Percentiles rank a stretch among this genome's conserved stretches.
Conservation (phyloP, 805 yeast species). For the Myxozyma vanderwaltii region DNA sequence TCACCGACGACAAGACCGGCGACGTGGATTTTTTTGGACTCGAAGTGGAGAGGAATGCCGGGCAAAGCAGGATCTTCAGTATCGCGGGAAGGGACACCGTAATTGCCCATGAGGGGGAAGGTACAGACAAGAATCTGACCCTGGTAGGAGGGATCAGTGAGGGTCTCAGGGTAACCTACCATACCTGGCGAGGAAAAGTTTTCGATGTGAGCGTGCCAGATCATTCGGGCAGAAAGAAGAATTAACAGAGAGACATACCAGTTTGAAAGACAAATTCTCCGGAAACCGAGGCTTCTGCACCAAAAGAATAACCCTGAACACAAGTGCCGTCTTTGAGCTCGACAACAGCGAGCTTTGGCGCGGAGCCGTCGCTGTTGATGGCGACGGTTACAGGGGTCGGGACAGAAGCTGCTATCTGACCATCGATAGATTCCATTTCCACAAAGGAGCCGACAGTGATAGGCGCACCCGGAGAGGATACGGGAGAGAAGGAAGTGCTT, state of each 20-base stretch:
- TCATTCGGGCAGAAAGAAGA: not conserved
- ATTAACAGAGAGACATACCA: slow-evolving; percentile 46
- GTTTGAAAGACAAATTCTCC: slow-evolving; percentile 99
- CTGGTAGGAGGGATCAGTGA: slow-evolving; percentile 97
- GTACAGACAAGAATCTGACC: slow-evolving; percentile 97
- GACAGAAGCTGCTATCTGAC: slow-evolving; percentile 1
- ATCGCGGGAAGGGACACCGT: slow-evolving; percentile 95
- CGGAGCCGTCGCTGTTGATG: slow-evolving; percentile 20
- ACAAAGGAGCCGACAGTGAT: slow-evolving; percentile 2
- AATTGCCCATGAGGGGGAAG: slow-evolving; percentile 96
- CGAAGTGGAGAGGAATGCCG: slow-evolving; percentile 86
- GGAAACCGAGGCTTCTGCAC: slow-evolving; percentile 86
- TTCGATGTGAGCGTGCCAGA: slow-evolving; percentile 2
- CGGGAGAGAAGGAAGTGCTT: slow-evolving; percentile 12
- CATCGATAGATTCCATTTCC: slow-evolving; percentile 11
- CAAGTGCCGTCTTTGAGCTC: slow-evolving; percentile 73
- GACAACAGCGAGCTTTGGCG: slow-evolving; percentile 28
- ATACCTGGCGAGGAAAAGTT: slow-evolving; percentile 43
- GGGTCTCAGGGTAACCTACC: slow-evolving; percentile 97
- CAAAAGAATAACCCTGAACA: slow-evolving; percentile 91
- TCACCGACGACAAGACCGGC: slow-evolving; percentile 97
- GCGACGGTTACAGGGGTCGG: slow-evolving; percentile 32
- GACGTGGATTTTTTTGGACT: slow-evolving; percentile 87
- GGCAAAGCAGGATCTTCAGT: slow-evolving; percentile 72
- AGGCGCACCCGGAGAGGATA: slow-evolving; percentile 21